Evolutionary conservation across 768 basidiomycete genomes (phyloP), one percentile per base, ranked within the genome.

Genomic region (Boletus rubescentipes): DNA sequence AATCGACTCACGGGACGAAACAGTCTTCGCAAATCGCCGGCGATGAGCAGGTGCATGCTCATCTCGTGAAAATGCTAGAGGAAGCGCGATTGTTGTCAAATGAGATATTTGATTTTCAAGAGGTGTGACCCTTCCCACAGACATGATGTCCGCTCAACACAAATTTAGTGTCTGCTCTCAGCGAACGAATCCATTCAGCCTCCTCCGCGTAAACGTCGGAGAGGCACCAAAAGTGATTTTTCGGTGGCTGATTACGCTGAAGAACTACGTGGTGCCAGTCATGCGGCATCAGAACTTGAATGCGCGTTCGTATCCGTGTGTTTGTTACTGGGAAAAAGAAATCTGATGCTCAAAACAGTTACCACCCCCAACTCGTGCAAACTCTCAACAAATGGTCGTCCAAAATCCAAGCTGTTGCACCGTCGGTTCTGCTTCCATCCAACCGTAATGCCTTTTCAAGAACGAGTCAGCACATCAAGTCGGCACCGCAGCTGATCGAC

Each of bases 331-430:
- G 50, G 4, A 26, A 31, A 47, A 23, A 32, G 9, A 49, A 16
- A 53, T 36, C 49, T 58, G 40, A 58, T 39, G 30, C 50, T 46
- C 26, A 49, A 14, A 6, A 11, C 54, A 77, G 79, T 47, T 79
- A 89, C 45, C 93, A 94, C 66, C 80, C 86, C 3, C 77, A 87
- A 56, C 77, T 89, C 12, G 67, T 93, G 39, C 83, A 85, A 55
- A 94, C 91, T 2, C 79, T 99, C 23, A 76, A 80, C 36, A 98
- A 98, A 71, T 99, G 97, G 97, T 97, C 93, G 10, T 79, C 87
- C 23, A 99, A 98, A 75, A 89, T 98, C 36, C 91, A 94, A 64
- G 91, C 95, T 1, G 94, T 97, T 6, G 83, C 93, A 2, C 87
- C 93, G 11, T 85, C 87, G 8, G 85, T 79, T 38, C 81, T 91